Conservation (phyloP, 2,329 filamentous ascomycete genomes). For the Scedosporium apiospermum region DNA sequence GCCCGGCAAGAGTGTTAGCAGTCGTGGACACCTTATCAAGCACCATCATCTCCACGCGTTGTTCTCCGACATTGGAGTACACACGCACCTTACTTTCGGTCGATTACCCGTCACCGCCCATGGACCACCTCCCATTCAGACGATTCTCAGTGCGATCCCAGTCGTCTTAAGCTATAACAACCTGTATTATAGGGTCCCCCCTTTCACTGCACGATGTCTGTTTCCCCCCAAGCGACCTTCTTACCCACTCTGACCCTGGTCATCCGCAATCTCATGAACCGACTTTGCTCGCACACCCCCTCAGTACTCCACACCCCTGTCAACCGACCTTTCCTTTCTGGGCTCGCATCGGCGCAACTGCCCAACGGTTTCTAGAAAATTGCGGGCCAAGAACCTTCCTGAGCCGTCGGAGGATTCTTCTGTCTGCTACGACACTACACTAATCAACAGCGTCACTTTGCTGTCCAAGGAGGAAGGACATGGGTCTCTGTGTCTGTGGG, state of each 20-base stretch:
- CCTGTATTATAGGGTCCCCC: constrained; percentile 2
- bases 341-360: constrained; percentile 26
- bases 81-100: neutral
- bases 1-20: too few species aligned
- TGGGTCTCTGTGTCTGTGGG: neutral
- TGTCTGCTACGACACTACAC: constrained; percentile 10
- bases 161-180: neutral
- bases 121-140: neutral
- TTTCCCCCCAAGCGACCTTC: constrained; percentile 3
- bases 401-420: constrained; percentile 35
- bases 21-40: neutral
- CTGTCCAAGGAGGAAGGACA: neutral
- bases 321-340: constrained; percentile 28
- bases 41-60: neutral
- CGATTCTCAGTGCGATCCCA: neutral
- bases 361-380: constrained; percentile 38
- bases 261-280: constrained; percentile 37
- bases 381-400: constrained; percentile 29
- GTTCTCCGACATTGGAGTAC: neutral
- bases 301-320: neutral
- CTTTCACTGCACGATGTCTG: neutral
- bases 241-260: constrained; percentile 16
- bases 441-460: neutral
- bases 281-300: constrained; percentile 19
- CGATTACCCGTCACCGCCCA: constrained; percentile 1